Percentiles rank a stretch among this genome's conserved stretches.
These are phyloP conservation scores for Selaginella moellendorffii DNA, from an alignment of 75 land plant species.

Conservation along the genomic window DNA sequence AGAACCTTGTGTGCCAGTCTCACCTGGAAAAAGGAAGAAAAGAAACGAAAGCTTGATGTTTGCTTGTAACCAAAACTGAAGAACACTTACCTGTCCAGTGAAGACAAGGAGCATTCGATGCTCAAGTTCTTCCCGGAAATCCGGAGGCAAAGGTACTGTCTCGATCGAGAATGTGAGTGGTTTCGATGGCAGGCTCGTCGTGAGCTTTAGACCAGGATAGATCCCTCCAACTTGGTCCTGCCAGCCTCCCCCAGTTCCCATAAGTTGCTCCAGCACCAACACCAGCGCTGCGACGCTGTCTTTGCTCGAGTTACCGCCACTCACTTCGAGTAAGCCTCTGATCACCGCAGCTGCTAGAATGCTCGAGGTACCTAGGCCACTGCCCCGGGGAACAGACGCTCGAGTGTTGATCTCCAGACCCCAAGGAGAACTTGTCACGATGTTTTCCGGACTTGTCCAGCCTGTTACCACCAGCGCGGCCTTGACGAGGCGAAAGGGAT, in stretches of 20 bases:
- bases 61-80: background rate
- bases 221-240: slow-evolving; percentile 97
- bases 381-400: slow-evolving; percentile 90
- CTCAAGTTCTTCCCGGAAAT: slow-evolving; percentile 42
- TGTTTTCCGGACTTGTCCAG: slow-evolving; percentile 3
- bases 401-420: slow-evolving; percentile 67
- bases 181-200: slow-evolving; percentile 64
- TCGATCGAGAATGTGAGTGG: slow-evolving; percentile 56
- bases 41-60: background rate
- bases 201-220: slow-evolving; percentile 86
- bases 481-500: slow-evolving; percentile 89
- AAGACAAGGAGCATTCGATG: slow-evolving; percentile 68
- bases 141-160: slow-evolving; percentile 37
- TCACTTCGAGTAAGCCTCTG: slow-evolving; percentile 57
- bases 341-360: slow-evolving; percentile 95
- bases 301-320: slow-evolving; percentile 42
- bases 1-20: slow-evolving; percentile 77
- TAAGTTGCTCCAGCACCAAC: slow-evolving; percentile 73
- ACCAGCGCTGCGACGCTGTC: slow-evolving; percentile 77
- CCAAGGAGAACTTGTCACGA: too few species aligned
- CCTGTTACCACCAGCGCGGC: slow-evolving; percentile 78
- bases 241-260: slow-evolving; percentile 99
- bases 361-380: slow-evolving; percentile 94
- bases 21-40: slow-evolving; percentile 34
- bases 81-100: slow-evolving; percentile 56